Evolutionary conservation across 2,329 filamentous ascomycete species (phyloP).

Genomic region (Aureobasidium leucospermi): DNA sequence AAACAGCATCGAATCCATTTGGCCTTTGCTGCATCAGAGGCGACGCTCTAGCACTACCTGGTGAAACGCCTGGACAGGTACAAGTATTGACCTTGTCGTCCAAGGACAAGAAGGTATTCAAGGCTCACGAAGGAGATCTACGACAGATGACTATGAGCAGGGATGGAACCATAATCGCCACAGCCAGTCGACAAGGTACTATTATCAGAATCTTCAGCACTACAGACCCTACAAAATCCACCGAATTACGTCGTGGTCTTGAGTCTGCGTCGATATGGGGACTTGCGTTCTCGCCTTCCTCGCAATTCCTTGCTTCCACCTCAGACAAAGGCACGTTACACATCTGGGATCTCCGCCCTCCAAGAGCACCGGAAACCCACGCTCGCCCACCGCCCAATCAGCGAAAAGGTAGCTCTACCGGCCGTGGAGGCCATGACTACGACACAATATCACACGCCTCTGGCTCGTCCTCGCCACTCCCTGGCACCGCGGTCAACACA

Average conservation of each 20-base stretch:
- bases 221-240: slow-evolving; percentile 68
- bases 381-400: slow-evolving; percentile 21
- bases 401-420: slow-evolving; percentile 11
- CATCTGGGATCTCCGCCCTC: slow-evolving; percentile 75
- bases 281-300: slow-evolving; percentile 77
- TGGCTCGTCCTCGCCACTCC: slow-evolving; percentile 14
- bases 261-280: slow-evolving; percentile 84
- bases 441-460: slow-evolving; percentile 14
- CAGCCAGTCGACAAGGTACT: slow-evolving; percentile 84
- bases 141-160: slow-evolving; percentile 71
- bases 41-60: slow-evolving; percentile 73
- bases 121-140: slow-evolving; percentile 74
- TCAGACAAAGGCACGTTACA: slow-evolving; percentile 96
- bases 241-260: slow-evolving; percentile 79
- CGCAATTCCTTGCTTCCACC: slow-evolving; percentile 75
- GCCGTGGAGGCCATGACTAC: slow-evolving; percentile 4
- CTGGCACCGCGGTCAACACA: slow-evolving; percentile 19
- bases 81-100: slow-evolving; percentile 74
- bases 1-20: slow-evolving; percentile 76
- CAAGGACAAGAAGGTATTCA: slow-evolving; percentile 84
- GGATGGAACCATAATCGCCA: slow-evolving; percentile 76
- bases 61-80: slow-evolving; percentile 79
- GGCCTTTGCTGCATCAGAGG: slow-evolving; percentile 73
- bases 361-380: slow-evolving; percentile 30
- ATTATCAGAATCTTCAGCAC: slow-evolving; percentile 81